Evolutionary conservation across 768 basidiomycete genomes (phyloP).

Genomic region (Tulasnella sp.): DNA sequence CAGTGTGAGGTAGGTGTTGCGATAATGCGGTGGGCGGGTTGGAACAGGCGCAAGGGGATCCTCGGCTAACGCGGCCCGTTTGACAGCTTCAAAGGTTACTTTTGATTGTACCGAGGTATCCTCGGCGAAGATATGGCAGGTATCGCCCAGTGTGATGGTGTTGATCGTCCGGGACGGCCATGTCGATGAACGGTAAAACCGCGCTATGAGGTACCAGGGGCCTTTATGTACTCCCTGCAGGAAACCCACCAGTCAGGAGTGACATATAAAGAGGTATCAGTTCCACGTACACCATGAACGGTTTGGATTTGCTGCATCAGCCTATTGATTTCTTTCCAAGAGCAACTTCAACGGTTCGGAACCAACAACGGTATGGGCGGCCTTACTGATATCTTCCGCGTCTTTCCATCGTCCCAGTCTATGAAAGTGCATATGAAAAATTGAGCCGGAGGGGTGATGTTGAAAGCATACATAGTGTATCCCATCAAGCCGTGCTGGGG

Average conservation of each 20-base stretch:
- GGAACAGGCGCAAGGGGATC: not conserved
- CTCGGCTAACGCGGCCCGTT: not conserved
- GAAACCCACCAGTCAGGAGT: not conserved
- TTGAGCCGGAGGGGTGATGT: too few relatives aligned
- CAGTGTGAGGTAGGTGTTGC: conserved; percentile 9
- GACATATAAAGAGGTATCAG: not conserved
- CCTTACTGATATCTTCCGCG: conserved; percentile 1
- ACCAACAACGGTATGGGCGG: not conserved
- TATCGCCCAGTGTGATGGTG: conserved; percentile 7
- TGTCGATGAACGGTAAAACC: conserved; percentile 8
- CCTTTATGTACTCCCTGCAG: not conserved
- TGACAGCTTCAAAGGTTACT: not conserved
- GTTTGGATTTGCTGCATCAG: not conserved
- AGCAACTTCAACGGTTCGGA: not conserved
- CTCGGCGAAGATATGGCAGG: not conserved
- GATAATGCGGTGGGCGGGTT: conserved; percentile 1
- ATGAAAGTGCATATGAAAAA: too few relatives aligned
- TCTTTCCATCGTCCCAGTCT: conserved; percentile 13
- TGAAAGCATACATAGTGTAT: too few relatives aligned
- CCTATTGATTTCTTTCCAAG: not conserved
- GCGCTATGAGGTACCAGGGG: conserved; percentile 4
- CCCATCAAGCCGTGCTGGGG: too few relatives aligned
- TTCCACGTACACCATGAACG: not conserved
- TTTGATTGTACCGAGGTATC: not conserved
- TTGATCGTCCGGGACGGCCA: conserved; percentile 6